Percentiles rank a stretch among this genome's conserved stretches.
Evolutionary conservation across 1,284 basidiomycete species (phyloP).

Genomic region (Phellinidium pouzarii): DNA sequence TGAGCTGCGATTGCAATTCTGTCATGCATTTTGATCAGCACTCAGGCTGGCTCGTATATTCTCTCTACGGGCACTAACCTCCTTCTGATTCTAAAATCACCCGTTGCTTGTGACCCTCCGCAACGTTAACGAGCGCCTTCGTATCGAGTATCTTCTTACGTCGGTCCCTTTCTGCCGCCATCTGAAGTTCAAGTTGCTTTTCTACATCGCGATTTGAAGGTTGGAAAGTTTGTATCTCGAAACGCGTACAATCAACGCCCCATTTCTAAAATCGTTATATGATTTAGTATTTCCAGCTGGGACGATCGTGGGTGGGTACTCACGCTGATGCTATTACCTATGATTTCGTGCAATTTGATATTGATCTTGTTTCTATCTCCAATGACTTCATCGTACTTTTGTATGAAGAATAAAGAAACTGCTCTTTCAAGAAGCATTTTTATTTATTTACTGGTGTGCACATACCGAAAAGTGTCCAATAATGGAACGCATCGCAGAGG

Average conservation of each 20-base stretch:
- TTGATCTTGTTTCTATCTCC: slow-evolving; percentile 47
- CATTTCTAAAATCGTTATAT: slow-evolving; percentile 33
- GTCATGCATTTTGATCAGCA: slow-evolving; percentile 35
- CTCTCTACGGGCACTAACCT: too few relatives aligned
- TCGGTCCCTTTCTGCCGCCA: slow-evolving; percentile 48
- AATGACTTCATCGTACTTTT: slow-evolving; percentile 36
- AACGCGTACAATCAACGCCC: slow-evolving; percentile 48
- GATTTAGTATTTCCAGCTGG: background rate
- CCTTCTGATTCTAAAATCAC: slow-evolving; percentile 45
- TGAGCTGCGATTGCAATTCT: slow-evolving; percentile 27
- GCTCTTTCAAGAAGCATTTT: too few relatives aligned
- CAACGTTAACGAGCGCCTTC: slow-evolving; percentile 47
- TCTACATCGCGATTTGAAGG: slow-evolving; percentile 47
- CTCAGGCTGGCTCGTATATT: too few relatives aligned
- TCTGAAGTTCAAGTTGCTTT: slow-evolving; percentile 46
- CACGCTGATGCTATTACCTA: slow-evolving; percentile 41
- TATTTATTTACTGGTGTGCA: too few relatives aligned
- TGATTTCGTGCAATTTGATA: slow-evolving; percentile 37
- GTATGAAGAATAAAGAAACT: too few relatives aligned
- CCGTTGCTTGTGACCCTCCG: slow-evolving; percentile 47
- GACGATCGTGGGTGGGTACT: slow-evolving; percentile 15
- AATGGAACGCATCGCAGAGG: slow-evolving; percentile 43
- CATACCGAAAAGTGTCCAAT: slow-evolving; percentile 37
- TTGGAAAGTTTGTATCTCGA: slow-evolving; percentile 48
- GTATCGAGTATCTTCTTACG: slow-evolving; percentile 51